These are phyloP conservation scores for Neopestalotiopsis rosae DNA, from an alignment of 2,329 filamentous ascomycete genomes.

Conservation along the genomic window DNA sequence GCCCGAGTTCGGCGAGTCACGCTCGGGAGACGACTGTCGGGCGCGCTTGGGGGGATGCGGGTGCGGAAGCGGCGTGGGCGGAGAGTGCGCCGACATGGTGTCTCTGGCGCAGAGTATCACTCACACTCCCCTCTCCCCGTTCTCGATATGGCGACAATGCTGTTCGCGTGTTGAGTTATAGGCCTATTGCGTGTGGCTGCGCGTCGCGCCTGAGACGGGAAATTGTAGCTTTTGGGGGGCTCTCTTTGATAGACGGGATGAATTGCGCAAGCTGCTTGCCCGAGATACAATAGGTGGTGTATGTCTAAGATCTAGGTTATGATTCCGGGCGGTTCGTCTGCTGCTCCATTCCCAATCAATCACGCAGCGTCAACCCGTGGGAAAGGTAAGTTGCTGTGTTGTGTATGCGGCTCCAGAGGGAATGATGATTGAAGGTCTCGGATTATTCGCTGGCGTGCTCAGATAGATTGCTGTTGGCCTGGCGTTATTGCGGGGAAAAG, in stretches of 20 bases:
- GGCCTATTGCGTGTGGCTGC: background rate
- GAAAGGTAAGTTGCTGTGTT: background rate
- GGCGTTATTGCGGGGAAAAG: too few relatives aligned
- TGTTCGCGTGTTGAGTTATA: background rate
- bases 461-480: too few relatives aligned
- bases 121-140: background rate
- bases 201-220: background rate
- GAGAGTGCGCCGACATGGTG: conserved; percentile 51
- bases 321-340: background rate
- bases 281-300: background rate
- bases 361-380: background rate
- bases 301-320: background rate
- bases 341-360: background rate
- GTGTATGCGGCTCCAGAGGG: background rate
- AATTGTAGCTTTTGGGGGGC: background rate
- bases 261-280: background rate
- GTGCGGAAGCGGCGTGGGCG: conserved; percentile 52
- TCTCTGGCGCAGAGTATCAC: background rate
- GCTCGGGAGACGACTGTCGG: conserved; percentile 58
- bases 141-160: background rate
- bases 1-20: conserved; percentile 46
- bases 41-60: conserved; percentile 62
- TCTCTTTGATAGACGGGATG: background rate
- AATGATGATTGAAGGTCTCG: background rate
- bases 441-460: background rate